Evolutionary conservation across 2,329 filamentous ascomycete genomes (phyloP), one percentile per base, ranked within the genome.

Genomic region (Fusarium mangiferae): DNA sequence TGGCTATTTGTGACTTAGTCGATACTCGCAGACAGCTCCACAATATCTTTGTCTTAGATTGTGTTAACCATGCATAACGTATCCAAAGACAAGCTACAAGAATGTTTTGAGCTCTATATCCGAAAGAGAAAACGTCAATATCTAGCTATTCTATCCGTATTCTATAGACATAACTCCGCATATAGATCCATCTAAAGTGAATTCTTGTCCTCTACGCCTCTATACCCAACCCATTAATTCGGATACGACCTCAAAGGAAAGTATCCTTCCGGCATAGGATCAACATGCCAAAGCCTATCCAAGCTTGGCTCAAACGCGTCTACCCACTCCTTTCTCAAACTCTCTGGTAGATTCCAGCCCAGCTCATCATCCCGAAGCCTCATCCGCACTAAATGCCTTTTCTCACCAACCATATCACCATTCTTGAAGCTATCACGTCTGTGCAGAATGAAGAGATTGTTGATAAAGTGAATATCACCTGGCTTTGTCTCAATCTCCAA

Each of bases 381-480:
- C 87, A 90, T 90, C 76, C 89, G 87, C 20, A 90, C 87, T 18
- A 91, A 80, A 68, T 91, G 89, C 26, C 89, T 84, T 14, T 14
- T 20, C 7, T 42, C 38, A 0, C 18, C 30, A 24, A 26, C 7
- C 1, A 11, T 12, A 17, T 44, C 48, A 7, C 30, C 54, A 35
- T 62, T 14, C 59, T 11, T 18, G 3, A 62, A 62, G 26, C 24
- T 30, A 17, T 62, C 51, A 5, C 90, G 87, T 38, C 88, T 85
- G 77, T 92, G 90, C 22, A 92, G 81, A 20, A 91, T 78, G 9
- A 87, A 84, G 44, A 91, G 82, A 79, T 91, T 91, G 83, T 91
- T 91, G 82, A 91, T 87, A 78, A 91, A 90, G 76, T 90, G 88
- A 69, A 92, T 86, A 75, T 91, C 90, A 28, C 89, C 89, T 0